Base-by-base conservation (phyloP, 345 rosid genomes). In the Citrus sp. region DNA sequence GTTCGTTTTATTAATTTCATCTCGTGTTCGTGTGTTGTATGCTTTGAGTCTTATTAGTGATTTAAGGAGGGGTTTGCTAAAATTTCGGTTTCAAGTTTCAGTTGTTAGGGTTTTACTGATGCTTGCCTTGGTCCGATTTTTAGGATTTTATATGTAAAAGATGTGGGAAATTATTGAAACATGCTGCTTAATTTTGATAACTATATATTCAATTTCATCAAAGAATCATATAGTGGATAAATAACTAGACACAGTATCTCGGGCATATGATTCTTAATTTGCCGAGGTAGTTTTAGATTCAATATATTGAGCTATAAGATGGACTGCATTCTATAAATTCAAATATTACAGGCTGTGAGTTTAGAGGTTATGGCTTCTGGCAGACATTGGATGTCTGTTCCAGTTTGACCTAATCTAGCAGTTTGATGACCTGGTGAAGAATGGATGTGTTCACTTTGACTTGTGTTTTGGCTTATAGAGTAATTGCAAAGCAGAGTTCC, bases 41-140 rank as follows among this genome's bases (percentile, higher is more conserved):
- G n/a, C 55, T 54, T 28, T 22, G 25, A 19, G 3, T 77, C 32
- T 46, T 14, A 24, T n/a, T 35, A 16, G 38, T 61, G 19, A 4
- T 51, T 51, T 66, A 66, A 8, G 14, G 10, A 3, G 0, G 18
- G 1, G 42, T 38, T 9, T 40, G 51, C 54, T 75, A n/a, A 28
- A 18, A 30, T 62, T 58, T 71, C 14, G 30, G 46, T 35, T 76
- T 55, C 9, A 12, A 9, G 2, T 32, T 56, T 74, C 46, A 19
- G 32, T 75, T 74, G 16, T 51, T 72, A 66, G 73, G 81, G 70
- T 28, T 77, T 69, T 9, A 58, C 59, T 30, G 60, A 62, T 32
- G 2, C 2, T 19, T 58, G 9, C 38, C 8, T 54, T 9, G 7
- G 61, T 54, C 10, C 6, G 27, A 21, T 71, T 71, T 51, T 30